phyloP scores from a whole-genome alignment of 345 rosid species.

The Reutealis trisperma region DNA sequence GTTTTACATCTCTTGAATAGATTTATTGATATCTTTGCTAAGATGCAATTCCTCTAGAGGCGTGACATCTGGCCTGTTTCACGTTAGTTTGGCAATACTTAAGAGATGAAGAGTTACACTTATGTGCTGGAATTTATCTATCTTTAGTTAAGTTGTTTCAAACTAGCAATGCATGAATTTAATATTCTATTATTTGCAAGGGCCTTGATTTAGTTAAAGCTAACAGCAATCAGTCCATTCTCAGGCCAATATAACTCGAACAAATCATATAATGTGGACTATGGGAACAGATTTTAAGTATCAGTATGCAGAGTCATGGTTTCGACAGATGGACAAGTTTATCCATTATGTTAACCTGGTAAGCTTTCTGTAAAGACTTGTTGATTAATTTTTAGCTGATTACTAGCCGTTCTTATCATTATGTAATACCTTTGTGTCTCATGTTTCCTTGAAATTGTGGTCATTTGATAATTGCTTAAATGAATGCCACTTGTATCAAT shows the following conservation, averaged over 20 bases:
- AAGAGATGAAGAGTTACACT: slow-evolving; percentile 12
- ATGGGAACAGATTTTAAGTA: slow-evolving; percentile 99
- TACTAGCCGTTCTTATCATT: background rate
- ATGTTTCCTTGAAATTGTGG: background rate
- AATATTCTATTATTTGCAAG: slow-evolving; percentile 8
- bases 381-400: slow-evolving; percentile 4
- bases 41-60: slow-evolving; percentile 9
- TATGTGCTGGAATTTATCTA: background rate
- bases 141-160: background rate
- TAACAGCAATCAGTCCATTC: slow-evolving; percentile 21
- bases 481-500: background rate
- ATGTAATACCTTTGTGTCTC: background rate
- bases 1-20: background rate
- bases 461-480: background rate
- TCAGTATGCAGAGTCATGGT: slow-evolving; percentile 95
- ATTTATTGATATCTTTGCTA: background rate
- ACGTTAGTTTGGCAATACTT: background rate
- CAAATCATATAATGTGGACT: slow-evolving; percentile 91
- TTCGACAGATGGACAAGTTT: slow-evolving; percentile 89
- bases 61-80: background rate
- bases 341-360: slow-evolving; percentile 96
- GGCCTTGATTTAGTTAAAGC: slow-evolving; percentile 2
- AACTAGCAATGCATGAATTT: slow-evolving; percentile 1
- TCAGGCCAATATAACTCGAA: slow-evolving; percentile 91
- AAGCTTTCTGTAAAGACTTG: slow-evolving; percentile 25